Evolutionary conservation across 768 basidiomycete species (phyloP).

Genomic region (Sporobolomyces pararoseus): DNA sequence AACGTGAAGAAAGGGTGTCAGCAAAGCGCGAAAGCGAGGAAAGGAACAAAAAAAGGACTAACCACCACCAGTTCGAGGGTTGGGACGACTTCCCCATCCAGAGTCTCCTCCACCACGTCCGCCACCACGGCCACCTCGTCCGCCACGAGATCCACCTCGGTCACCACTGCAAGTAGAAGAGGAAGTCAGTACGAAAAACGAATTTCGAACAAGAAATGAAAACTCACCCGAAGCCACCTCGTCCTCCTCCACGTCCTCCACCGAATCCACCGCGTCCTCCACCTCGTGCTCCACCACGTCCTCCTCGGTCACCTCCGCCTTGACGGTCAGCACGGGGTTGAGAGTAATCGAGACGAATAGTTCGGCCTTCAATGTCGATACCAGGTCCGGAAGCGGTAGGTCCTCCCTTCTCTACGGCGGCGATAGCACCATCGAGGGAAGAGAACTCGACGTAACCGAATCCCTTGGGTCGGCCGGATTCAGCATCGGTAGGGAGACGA

Average conservation of each 20-base stretch:
- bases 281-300: slow-evolving; percentile 51
- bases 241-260: slow-evolving; percentile 50
- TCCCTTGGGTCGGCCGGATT: slow-evolving; percentile 84
- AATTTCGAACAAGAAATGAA: slow-evolving; percentile 42
- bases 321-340: slow-evolving; percentile 65
- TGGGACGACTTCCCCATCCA: slow-evolving; percentile 15
- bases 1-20: neutral
- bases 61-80: slow-evolving; percentile 10
- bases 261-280: slow-evolving; percentile 50
- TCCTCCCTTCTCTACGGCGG: slow-evolving; percentile 59
- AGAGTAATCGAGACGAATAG: slow-evolving; percentile 77
- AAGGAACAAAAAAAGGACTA: neutral
- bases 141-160: slow-evolving; percentile 48
- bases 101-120: slow-evolving; percentile 26
- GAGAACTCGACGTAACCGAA: slow-evolving; percentile 96
- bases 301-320: slow-evolving; percentile 47
- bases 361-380: slow-evolving; percentile 73
- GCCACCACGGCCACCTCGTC: slow-evolving; percentile 39
- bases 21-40: neutral
- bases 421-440: slow-evolving; percentile 70
- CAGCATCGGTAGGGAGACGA: slow-evolving; percentile 85
- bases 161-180: slow-evolving; percentile 41
- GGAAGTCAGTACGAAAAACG: neutral
- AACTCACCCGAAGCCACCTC: slow-evolving; percentile 13
- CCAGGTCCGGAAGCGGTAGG: slow-evolving; percentile 54